Conservation (phyloP, 2,329 filamentous ascomycete genomes). For the Parastagonospora avenae region DNA sequence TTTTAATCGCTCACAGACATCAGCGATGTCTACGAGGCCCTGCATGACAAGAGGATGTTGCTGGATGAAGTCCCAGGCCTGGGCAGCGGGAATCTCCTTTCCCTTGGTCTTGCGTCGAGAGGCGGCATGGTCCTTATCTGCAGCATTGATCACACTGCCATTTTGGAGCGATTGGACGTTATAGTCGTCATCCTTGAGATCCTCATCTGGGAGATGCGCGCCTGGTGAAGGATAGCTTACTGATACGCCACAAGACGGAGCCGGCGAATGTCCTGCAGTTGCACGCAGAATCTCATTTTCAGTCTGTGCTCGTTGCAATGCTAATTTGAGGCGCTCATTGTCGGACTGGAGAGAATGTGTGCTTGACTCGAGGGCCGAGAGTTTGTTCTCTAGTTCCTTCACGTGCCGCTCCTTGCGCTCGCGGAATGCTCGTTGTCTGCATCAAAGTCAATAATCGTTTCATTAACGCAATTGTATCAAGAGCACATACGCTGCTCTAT, state of each 20-base stretch:
- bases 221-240: conserved; percentile 48
- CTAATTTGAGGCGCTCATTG: conserved; percentile 83
- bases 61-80: conserved; percentile 90
- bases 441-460: conserved; percentile 5
- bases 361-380: conserved; percentile 75
- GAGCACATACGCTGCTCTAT: conserved; percentile 70
- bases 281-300: conserved; percentile 93
- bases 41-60: conserved; percentile 75
- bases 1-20: conserved; percentile 81
- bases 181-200: conserved; percentile 30
- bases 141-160: conserved; percentile 38
- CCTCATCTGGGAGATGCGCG: conserved; percentile 31
- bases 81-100: conserved; percentile 38
- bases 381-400: conserved; percentile 87
- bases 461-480: background rate
- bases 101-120: conserved; percentile 24
- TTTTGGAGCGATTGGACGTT: conserved; percentile 36
- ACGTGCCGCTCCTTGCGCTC: conserved; percentile 95
- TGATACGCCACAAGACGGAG: conserved; percentile 48
- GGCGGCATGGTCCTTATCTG: conserved; percentile 32
- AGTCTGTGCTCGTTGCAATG: conserved; percentile 81
- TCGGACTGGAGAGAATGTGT: conserved; percentile 76
- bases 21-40: conserved; percentile 79
- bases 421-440: conserved; percentile 90
- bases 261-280: conserved; percentile 61